A percentile compares a stretch with the other conserved stretches of the same genome.
Conservation (phyloP, 257 asterid species). For the Handroanthus guayacan region DNA sequence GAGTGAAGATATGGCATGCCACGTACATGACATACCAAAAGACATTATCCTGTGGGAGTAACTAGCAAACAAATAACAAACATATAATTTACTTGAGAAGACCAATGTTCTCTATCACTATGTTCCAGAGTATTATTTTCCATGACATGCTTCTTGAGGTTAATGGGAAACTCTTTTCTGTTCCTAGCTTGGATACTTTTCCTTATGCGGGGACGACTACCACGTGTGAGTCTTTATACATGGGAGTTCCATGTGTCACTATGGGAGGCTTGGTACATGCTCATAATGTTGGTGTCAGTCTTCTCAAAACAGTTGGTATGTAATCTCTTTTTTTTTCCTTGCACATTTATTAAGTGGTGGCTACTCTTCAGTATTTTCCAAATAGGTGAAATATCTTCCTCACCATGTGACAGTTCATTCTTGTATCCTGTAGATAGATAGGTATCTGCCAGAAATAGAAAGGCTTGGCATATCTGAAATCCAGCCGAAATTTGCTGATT, state of each 20-base stretch:
- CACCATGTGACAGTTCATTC: not conserved
- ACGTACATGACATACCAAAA: not conserved
- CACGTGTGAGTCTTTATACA: slow-evolving; percentile 94
- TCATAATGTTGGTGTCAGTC: slow-evolving; percentile 95
- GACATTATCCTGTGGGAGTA: not conserved
- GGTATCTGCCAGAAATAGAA: slow-evolving; percentile 20
- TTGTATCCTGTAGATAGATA: slow-evolving; percentile 7
- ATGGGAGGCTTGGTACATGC: slow-evolving; percentile 97
- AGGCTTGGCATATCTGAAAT: not conserved
- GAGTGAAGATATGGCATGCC: not conserved
- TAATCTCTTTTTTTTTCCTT: not conserved
- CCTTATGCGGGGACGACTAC: slow-evolving; percentile 99
- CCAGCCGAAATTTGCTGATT: slow-evolving; percentile 6
- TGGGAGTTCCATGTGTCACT: slow-evolving; percentile 99
- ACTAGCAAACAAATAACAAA: not conserved
- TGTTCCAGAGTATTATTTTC: slow-evolving; percentile 18
- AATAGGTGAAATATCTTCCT: slow-evolving; percentile 7
- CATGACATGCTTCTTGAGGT: slow-evolving; percentile 24
- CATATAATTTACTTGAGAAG: slow-evolving; percentile 2
- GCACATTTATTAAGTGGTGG: slow-evolving; percentile 11
- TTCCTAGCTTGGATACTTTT: slow-evolving; percentile 92
- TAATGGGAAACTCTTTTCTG: slow-evolving; percentile 29
- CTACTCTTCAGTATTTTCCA: not conserved
- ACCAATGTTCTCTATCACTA: slow-evolving; percentile 11
- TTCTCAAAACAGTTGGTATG: slow-evolving; percentile 89